Base-by-base conservation (phyloP, 495 filamentous ascomycete genomes). In the Xylaria nigripes region DNA sequence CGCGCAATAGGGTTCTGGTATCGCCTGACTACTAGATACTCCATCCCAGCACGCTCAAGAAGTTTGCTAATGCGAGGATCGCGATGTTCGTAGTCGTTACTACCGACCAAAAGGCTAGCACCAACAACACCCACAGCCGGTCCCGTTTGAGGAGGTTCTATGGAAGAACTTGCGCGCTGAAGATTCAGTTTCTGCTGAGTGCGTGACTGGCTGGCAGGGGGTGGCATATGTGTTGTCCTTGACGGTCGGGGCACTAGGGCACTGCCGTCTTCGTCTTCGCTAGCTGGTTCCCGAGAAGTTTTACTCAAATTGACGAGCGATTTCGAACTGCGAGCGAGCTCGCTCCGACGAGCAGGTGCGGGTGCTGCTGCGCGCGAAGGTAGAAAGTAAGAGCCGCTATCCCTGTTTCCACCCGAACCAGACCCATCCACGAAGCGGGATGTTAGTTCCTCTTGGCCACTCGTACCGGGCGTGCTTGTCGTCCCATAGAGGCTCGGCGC, bases 131-230 rank as follows among this genome's bases (percentile, higher is more conserved):
- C 67, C 38, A 67, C 63, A 19, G 70, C 55, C 13, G 67, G 55
- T 7, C 71, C 73, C 21, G 69, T 69, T 27, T 75, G 72, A 10
- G 75, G 53, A 4, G 78, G 73, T 51, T 86, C 83, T n/a, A 86
- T 75, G 55, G 73, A 77, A 5, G 83, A 85, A 58, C 78, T 82
- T 15, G 81, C 83, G 21, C 84, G 74, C 64, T 87, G 82, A 1
- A 87, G 77, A 70, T 84, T 81, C 12, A 87, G 69, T 54, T 87
- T 87, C 60, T 87, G 84, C 64, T 87, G 84, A 5, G 81, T 86
- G 19, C 84, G 73, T 51, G 79, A 84, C 54, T 78, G 72, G 25
- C 80, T 78, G 0, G 75, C 69, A 4, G 74, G 74, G 44, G 67
- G 59, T 23, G 68, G 59, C 16, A 60, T 58, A 12, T 57, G 61